Evolutionary conservation across 257 asterid genomes (phyloP), one percentile per base, ranked within the genome.

Genomic region (Penstemon davidsonii): DNA sequence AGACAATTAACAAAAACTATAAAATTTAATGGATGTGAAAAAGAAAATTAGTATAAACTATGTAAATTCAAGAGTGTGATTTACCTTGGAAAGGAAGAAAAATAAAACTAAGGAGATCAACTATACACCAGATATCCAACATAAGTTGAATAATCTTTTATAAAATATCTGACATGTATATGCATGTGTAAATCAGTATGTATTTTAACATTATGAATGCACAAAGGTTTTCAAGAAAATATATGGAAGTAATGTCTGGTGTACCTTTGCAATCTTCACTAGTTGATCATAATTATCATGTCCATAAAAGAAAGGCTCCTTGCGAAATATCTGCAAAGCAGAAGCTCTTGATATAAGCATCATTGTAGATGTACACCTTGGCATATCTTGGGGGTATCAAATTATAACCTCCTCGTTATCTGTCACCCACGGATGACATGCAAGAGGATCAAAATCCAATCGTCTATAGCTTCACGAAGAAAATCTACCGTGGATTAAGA

Each of bases 241-340:
- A 59, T 53, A 8, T 33, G 8, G 4, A 38, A 33, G 41, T 4
- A 19, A n/a, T 42, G 3, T 15, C 5, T 39, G 39, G 41, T 70
- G 67, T 79, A 91, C 97, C 97, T 91, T 88, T 2, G 95, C 96
- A 80, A 88, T 91, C 85, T 91, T 91, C 64, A 85, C 97, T 58
- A 91, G 85, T 70, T 91, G 97, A 85, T 91, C 96, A 70, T 88
- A 79, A 75, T 91, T 91, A 71, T 91, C 97, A 63, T 88, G 97
- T 76, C 97, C 97, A 59, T 88, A 90, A 79, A 90, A 90, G 86
- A 90, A 90, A 55, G 97, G 97, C 79, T 90, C 96, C 86, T 90
- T 90, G 64, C 95, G 88, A 67, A 90, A 90, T 68, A 90, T 90
- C 96, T 90, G 88, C 39, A 77, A 61, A 69, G 60, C 71, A 79